Evolutionary conservation across 192 early-diverging fungal species (phyloP), one percentile per base, ranked within the genome.

Genomic region (Neocallimastix lanati): DNA sequence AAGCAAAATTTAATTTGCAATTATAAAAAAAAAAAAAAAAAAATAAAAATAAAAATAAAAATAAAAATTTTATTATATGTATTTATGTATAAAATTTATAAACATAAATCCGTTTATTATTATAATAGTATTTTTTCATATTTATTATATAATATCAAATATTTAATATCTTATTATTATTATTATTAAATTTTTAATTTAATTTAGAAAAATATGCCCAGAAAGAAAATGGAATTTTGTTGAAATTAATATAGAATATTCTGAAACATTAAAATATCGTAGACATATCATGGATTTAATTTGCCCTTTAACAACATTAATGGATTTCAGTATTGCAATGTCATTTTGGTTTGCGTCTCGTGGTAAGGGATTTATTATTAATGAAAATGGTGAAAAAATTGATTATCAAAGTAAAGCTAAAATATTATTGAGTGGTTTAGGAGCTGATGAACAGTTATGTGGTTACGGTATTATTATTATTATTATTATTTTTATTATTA

Each of bases 291-390:
- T 93, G 76, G 86, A 90, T 37, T 82, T 93, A 36, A 92, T 98
- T 87, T 84, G 84, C 28, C 97, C 97, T 3, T 83, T 93, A 13
- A 88, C 93, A 37, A 97, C 94, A 3, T 93, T 95, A 5, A 98
- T 98, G 97, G 97, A 98, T 86, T 81, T 94, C 82, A 97, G 96
- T 81, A 98, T 98, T 82, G 97, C 92, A 0, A 92, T 96, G 88
- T 96, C 97, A 0, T 90, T 98, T 78, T 98, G 95, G 96, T 98
- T 97, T 88, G 97, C 95, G 2, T 85, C 93, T 28, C 87, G 95
- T n/a, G 96, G 95, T 0, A 78, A 81, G 33, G 94, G 94, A 77
- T 81, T 29, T 21, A 29, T 77, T 2, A 28, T 80, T 12, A 50
- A 82, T 67, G 79, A 40, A 28, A 30, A 33, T 30, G 28, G 67